These are phyloP conservation scores for Ramaria sp. DNA, from an alignment of 768 basidiomycete genomes.

Conservation along the genomic window DNA sequence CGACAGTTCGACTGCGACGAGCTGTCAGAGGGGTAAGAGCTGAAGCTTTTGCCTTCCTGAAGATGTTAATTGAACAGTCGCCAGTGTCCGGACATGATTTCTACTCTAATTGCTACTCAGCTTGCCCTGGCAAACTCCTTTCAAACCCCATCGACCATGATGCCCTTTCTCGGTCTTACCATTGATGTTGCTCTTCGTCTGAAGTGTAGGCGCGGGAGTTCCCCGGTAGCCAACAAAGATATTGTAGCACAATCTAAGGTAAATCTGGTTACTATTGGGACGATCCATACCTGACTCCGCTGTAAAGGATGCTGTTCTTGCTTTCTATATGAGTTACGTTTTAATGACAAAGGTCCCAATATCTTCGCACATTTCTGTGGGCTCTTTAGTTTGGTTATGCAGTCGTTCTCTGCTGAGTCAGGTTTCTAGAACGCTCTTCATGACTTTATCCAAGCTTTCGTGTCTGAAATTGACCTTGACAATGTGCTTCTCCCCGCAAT, in stretches of 20 bases:
- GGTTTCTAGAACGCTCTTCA: slow-evolving; percentile 35
- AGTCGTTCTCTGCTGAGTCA: slow-evolving; percentile 1
- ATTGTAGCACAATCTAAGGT: slow-evolving; percentile 26
- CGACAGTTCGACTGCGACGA: slow-evolving; percentile 49
- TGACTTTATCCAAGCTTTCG: slow-evolving; percentile 47
- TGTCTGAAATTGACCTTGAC: slow-evolving; percentile 41
- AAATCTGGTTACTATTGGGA: neutral
- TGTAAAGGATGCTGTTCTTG: slow-evolving; percentile 43
- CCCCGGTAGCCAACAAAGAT: slow-evolving; percentile 30
- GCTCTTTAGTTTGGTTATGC: slow-evolving; percentile 13
- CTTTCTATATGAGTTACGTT: slow-evolving; percentile 47
- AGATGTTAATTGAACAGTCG: neutral
- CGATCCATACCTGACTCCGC: neutral
- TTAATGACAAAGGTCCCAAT: slow-evolving; percentile 58
- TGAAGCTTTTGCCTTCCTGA: neutral
- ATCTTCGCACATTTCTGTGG: slow-evolving; percentile 47
- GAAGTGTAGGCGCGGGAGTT: slow-evolving; percentile 35
- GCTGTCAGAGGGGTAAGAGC: slow-evolving; percentile 50
- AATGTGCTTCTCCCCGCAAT: slow-evolving; percentile 53
- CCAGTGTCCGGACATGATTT: slow-evolving; percentile 32
- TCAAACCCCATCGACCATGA: slow-evolving; percentile 27
- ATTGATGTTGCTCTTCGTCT: slow-evolving; percentile 63
- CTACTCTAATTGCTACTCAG: slow-evolving; percentile 40
- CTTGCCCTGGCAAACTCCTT: slow-evolving; percentile 40
- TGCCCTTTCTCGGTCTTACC: slow-evolving; percentile 54